Evolutionary conservation across 768 basidiomycete species (phyloP), one percentile per base, ranked within the genome.

Genomic region (Phaeotremella skinneri): DNA sequence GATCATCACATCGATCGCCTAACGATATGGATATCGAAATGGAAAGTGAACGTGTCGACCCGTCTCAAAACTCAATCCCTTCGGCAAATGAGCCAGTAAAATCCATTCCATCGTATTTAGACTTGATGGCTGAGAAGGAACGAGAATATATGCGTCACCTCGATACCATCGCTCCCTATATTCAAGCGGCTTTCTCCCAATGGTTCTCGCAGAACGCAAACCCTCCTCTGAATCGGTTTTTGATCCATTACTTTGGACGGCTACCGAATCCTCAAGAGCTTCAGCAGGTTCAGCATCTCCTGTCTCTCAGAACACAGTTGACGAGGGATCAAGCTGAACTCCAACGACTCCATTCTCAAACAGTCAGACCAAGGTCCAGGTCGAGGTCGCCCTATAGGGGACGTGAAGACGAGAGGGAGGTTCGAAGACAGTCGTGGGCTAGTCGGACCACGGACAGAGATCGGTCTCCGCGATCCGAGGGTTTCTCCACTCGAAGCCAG

Each of bases 181-280:
- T 74, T 29, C 57, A 66, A 34, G 61, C 69, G 6, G 72, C 72
- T 5, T 74, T 74, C 42, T 39, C 47, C 21, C 47, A 55, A 20
- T 74, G 72, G 72, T 53, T 45, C 39, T 49, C 30, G 3, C 60
- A 73, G 34, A 58, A 53, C 9, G 55, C 61, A 3, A 41, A 52
- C 16, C 66, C 67, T n/a, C 58, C 60, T 11, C 37, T 70, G 3
- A 56, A 55, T 9, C 58, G 54, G 13, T 74, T 74, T 54, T 52
- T 74, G 25, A 49, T 54, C 2, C 67, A 69, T 31, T 71, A 71
- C 41, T 69, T 74, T 43, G 62, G 68, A 1, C 47, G 72, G 23
- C 50, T 52, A 27, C 63, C 72, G 1, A 57, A 27, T 16, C 41
- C 16, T 1, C 42, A 42, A 16, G 72, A 74, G 42, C 16, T 70